Base-by-base conservation (phyloP, 768 basidiomycete genomes). In the Fistulinella prunicolor region DNA sequence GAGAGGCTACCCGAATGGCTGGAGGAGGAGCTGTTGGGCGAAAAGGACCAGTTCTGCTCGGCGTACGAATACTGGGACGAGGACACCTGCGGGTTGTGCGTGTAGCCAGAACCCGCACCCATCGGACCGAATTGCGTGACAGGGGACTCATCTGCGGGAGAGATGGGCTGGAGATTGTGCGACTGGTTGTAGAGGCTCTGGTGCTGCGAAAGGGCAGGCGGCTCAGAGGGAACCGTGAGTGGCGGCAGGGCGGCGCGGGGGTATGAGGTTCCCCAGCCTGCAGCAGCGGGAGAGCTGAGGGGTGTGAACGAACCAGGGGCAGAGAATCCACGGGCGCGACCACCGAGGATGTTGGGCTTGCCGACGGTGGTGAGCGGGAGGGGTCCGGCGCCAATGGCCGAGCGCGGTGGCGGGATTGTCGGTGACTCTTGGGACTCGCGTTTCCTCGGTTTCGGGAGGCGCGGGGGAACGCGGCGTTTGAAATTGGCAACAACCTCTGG, bases 391-490 rank as follows among this genome's bases (percentile, higher is more conserved):
- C 81, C 82, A 49, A 84, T 78, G 8, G 86, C 82, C n/a, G 86
- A 82, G 53, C 89, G 81, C 0, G 88, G 85, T 9, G 86, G 85
- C 10, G 85, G 83, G 17, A 88, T 82, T 14, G 77, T 65, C n/a
- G 81, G 76, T n/a, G 79, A 68, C 49, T 88, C 83, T 51, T 84
- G 73, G 3, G 75, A 65, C 51, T 91, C 86, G 54, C 87, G 85
- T 66, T 92, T 93, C 57, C 88, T 73, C 10, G 87, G 86, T 61
- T 93, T 92, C 29, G 90, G 90, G 12, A 91, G 80, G 62, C 93
- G 91, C 24, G 93, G 93, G 16, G 92, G 93, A 5, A 96, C 93
- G 58, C 93, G 88, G 51, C 93, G 89, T 70, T 95, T 95, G 75
- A 94, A 95, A 68, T 90, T 91, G 47, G 92, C 85, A 44, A 95